Conservation (phyloP, 306 rosid species). For the Rubus parviflorus region DNA sequence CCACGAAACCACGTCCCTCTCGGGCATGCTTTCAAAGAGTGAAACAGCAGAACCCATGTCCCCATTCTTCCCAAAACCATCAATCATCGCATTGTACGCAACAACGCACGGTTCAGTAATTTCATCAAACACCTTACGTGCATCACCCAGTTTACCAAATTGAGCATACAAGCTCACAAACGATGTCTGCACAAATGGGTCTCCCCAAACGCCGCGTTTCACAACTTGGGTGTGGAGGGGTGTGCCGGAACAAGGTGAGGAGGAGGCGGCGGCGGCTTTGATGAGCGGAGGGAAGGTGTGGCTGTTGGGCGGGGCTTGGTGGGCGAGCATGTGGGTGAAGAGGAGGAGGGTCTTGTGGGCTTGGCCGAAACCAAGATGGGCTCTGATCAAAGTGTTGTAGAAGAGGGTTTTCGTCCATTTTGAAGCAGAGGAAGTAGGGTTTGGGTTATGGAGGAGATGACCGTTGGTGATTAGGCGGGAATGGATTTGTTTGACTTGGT, state of each 20-base stretch:
- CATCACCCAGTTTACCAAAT: constrained; percentile 31
- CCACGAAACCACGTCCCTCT: constrained; percentile 73
- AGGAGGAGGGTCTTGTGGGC: constrained; percentile 42
- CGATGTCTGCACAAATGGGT: constrained; percentile 63
- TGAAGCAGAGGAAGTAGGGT: constrained; percentile 19
- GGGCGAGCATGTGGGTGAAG: constrained; percentile 69
- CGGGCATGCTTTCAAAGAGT: constrained; percentile 45
- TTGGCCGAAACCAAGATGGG: constrained; percentile 43
- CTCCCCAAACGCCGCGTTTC: constrained; percentile 49
- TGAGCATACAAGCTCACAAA: constrained; percentile 38
- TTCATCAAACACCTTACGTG: constrained; percentile 75
- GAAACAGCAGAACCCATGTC: constrained; percentile 54
- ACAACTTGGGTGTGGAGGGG: constrained; percentile 58
- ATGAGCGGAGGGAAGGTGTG: constrained; percentile 68
- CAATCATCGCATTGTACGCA: constrained; percentile 64
- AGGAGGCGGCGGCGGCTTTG: constrained; percentile 36
- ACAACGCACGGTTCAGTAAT: constrained; percentile 48
- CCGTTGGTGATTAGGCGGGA: constrained; percentile 49
- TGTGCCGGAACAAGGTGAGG: too few relatives aligned
- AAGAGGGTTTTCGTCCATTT: constrained; percentile 67
- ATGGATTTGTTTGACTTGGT: constrained; percentile 60
- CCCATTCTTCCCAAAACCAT: constrained; percentile 59
- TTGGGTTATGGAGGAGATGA: constrained; percentile 37
- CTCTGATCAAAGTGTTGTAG: constrained; percentile 63
- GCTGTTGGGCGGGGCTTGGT: constrained; percentile 53